These are phyloP conservation scores for Naumovozyma castellii DNA, from an alignment of 805 yeast genomes.

Conservation along the genomic window DNA sequence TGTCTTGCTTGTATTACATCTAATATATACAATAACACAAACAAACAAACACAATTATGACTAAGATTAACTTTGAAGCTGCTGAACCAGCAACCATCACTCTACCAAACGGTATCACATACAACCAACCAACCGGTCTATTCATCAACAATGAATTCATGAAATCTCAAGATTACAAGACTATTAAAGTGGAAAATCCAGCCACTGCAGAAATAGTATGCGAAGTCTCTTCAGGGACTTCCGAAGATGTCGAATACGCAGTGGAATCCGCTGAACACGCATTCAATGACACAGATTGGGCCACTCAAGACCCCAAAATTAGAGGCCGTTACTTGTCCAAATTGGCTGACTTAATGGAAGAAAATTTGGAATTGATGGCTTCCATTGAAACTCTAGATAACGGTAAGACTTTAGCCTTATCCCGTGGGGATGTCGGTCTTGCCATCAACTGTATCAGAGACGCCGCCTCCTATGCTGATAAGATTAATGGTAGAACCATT, in stretches of 20 bases:
- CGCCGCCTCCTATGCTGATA: conserved; percentile 67
- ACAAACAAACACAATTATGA: neutral
- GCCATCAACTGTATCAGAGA: conserved; percentile 58
- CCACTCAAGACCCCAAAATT: conserved; percentile 44
- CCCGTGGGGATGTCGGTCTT: conserved; percentile 60
- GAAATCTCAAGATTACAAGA: conserved; percentile 42
- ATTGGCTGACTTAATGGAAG: conserved; percentile 62
- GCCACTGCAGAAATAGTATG: conserved; percentile 55
- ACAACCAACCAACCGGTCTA: conserved; percentile 78
- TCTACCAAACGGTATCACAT: conserved; percentile 56
- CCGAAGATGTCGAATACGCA: conserved; percentile 59
- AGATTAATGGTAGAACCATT: conserved; percentile 53
- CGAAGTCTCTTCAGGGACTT: conserved; percentile 48
- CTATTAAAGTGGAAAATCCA: conserved; percentile 48
- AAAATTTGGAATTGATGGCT: conserved; percentile 52
- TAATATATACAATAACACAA: no score
- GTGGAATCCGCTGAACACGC: conserved; percentile 60
- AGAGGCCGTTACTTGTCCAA: conserved; percentile 46
- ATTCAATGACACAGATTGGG: conserved; percentile 47
- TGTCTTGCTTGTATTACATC: no score
- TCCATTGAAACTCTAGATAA: conserved; percentile 66
- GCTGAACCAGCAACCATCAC: conserved; percentile 36
- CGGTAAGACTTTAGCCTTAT: conserved; percentile 61
- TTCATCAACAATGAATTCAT: conserved; percentile 83
- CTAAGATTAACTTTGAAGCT: conserved; percentile 7